Evolutionary conservation across 495 filamentous ascomycete genomes (phyloP).

Genomic region (Daldinia concentrica): DNA sequence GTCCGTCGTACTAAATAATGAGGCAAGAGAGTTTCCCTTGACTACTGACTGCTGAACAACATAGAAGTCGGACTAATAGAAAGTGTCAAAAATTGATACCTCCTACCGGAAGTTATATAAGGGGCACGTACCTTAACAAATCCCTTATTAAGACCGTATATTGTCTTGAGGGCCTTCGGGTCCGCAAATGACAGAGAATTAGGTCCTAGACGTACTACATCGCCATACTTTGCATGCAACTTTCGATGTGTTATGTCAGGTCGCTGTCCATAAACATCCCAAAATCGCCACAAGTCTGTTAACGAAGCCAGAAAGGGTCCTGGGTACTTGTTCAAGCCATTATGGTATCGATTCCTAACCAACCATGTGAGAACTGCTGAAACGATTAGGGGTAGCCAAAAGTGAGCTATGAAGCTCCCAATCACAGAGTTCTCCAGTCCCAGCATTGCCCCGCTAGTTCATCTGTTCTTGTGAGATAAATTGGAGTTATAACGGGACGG

Average conservation of each 20-base stretch:
- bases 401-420: slow-evolving; percentile 51
- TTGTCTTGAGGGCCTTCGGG: slow-evolving; percentile 72
- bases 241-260: slow-evolving; percentile 71
- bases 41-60: slow-evolving; percentile 71
- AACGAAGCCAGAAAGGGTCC: slow-evolving; percentile 73
- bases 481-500: slow-evolving; percentile 2
- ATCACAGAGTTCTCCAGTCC: slow-evolving; percentile 39
- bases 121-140: slow-evolving; percentile 69
- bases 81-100: slow-evolving; percentile 32
- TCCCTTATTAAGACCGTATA: slow-evolving; percentile 86
- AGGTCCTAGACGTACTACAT: slow-evolving; percentile 75
- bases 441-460: slow-evolving; percentile 28
- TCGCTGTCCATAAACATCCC: slow-evolving; percentile 67
- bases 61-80: slow-evolving; percentile 74
- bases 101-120: slow-evolving; percentile 9
- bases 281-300: slow-evolving; percentile 75
- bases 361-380: slow-evolving; percentile 53
- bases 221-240: slow-evolving; percentile 75
- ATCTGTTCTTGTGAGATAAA: slow-evolving; percentile 26
- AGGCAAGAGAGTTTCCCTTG: slow-evolving; percentile 70
- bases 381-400: slow-evolving; percentile 59
- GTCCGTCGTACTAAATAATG: slow-evolving; percentile 81
- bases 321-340: slow-evolving; percentile 70
- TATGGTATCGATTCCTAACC: slow-evolving; percentile 65
- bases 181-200: slow-evolving; percentile 73